phyloP scores from a whole-genome alignment of 306 rosid species.

The Abrus pulchellus region DNA sequence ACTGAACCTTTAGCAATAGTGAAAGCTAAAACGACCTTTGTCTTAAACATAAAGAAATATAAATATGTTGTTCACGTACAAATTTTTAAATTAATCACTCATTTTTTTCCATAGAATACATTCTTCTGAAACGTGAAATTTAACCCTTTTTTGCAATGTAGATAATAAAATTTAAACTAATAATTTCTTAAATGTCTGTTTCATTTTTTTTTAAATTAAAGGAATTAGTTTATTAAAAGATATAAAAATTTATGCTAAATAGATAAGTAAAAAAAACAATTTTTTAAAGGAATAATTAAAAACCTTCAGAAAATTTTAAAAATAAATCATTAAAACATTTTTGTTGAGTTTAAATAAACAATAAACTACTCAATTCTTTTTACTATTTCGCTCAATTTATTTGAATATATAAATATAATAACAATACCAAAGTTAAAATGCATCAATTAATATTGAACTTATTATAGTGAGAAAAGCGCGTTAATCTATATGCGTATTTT shows the following conservation, averaged over 20 bases:
- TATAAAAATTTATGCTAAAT: background rate
- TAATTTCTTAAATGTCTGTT: no score
- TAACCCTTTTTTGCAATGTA: background rate
- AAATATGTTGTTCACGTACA: background rate
- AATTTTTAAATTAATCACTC: background rate
- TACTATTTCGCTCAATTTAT: background rate
- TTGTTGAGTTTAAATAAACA: background rate
- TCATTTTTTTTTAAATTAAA: background rate
- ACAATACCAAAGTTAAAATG: background rate
- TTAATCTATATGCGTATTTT: no score
- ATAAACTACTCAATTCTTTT: background rate
- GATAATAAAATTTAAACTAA: background rate
- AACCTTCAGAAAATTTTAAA: no score
- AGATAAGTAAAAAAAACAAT: no score
- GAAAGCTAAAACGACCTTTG: conserved; percentile 9
- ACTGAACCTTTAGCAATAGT: background rate
- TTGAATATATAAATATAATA: background rate
- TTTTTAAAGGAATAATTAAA: no score
- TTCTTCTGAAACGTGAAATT: background rate
- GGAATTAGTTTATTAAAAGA: background rate
- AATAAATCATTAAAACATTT: background rate
- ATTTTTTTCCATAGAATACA: background rate
- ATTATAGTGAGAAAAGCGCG: no score
- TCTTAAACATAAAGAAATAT: background rate
- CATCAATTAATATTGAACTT: background rate